These are phyloP conservation scores for Hippophae gyantsensis DNA, from an alignment of 306 rosid genomes.

Conservation along the genomic window DNA sequence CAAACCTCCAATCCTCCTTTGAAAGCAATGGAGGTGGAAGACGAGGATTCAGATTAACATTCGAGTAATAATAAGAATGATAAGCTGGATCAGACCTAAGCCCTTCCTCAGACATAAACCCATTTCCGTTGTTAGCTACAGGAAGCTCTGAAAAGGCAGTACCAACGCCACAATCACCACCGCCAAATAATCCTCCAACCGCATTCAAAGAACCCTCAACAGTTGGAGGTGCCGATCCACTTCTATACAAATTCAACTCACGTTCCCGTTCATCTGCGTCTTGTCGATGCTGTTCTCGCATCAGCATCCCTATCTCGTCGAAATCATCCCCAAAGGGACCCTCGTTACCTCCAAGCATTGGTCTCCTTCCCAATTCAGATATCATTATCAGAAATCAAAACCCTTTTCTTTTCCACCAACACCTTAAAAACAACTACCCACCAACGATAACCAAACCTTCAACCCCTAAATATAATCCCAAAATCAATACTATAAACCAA, in stretches of 20 bases:
- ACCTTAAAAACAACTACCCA: slow-evolving; percentile 7
- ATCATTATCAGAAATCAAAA: slow-evolving; percentile 32
- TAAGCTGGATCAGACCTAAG: slow-evolving; percentile 94
- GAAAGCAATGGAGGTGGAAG: slow-evolving; percentile 84
- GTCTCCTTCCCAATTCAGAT: slow-evolving; percentile 75
- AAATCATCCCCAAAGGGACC: slow-evolving; percentile 82
- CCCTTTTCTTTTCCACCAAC: neutral
- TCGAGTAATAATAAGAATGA: slow-evolving; percentile 58
- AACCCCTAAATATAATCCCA: slow-evolving; percentile 15
- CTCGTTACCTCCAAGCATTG: slow-evolving; percentile 63
- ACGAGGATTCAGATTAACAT: slow-evolving; percentile 76
- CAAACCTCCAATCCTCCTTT: slow-evolving; percentile 81
- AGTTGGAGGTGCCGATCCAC: slow-evolving; percentile 97
- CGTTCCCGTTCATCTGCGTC: slow-evolving; percentile 68
- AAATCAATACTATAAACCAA: slow-evolving; percentile 22
- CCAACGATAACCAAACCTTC: slow-evolving; percentile 24
- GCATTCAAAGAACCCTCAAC: slow-evolving; percentile 83
- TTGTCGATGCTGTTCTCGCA: slow-evolving; percentile 67
- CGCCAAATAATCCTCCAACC: slow-evolving; percentile 62
- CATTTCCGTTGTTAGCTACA: slow-evolving; percentile 46
- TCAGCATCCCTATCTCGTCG: slow-evolving; percentile 80
- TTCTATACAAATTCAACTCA: slow-evolving; percentile 63
- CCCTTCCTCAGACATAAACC: slow-evolving; percentile 67
- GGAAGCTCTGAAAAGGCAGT: slow-evolving; percentile 36
- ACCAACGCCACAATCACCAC: slow-evolving; percentile 7